Base-by-base conservation (phyloP, 805 yeast species). In the Candida nemodendra region DNA sequence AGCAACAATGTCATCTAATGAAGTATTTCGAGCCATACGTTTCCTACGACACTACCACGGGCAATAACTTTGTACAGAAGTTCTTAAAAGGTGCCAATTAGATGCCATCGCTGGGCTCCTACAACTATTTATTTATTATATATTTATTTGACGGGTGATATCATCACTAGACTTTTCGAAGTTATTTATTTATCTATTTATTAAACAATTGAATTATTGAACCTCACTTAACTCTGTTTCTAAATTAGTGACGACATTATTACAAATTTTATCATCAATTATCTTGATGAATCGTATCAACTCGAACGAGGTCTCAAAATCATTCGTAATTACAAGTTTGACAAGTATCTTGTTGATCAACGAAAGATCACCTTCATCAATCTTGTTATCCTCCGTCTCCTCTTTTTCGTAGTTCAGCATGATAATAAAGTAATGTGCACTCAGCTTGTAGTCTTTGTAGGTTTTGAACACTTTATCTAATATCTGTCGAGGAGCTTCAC, bases 1-100 rank as follows among this genome's bases (percentile, higher is more conserved):
- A 86, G 62, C 95, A 87, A 70, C 79, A 78, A 58, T 77, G 90
- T 47, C 95, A 86, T 62, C 87, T 86, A 30, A 71, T 84, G 79
- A 78, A 82, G 65, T 86, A 81, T 69, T 86, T 86, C 52, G 85
- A 81, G 50, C 80, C 79, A 51, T 81, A 75, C 59, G 74, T 73
- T 30, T 69, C 68, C 23, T 75, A 83, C 48, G 71, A 71, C 47
- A 69, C 69, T 29, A 74, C 77, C 45, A 72, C 70, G 51, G 72
- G 76, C 54, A 74, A 79, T 56, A 72, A 70, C 52, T 86, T 86
- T 56, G 77, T 85, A 35, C 78, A 78, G 64, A 81, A 80, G 62
- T 86, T 86, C 72, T 70, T 82, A 54, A 80, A 79, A 59, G 86
- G 86, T 33, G 71, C 74, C 26, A 45, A 54, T 29, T 62, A 41